Evolutionary conservation across 345 rosid genomes (phyloP).

Genomic region (Gossypium anomalum): DNA sequence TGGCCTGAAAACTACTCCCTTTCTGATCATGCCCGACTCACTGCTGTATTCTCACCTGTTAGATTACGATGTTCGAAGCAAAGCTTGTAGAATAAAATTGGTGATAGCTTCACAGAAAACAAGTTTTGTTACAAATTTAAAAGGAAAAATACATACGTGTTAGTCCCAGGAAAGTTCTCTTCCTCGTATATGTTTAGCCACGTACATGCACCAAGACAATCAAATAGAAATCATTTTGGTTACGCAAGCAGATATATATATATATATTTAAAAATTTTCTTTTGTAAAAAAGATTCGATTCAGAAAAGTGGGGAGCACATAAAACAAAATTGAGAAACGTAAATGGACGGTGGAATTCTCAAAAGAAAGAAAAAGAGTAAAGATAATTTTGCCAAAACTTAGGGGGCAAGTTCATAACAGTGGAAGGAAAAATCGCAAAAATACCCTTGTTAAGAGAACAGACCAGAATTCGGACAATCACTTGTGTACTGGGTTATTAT

Average conservation of each 20-base stretch:
- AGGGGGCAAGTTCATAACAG: neutral
- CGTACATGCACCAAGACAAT: neutral
- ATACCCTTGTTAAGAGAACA: too few species aligned
- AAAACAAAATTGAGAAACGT: neutral
- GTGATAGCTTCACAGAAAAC: slow-evolving; percentile 6
- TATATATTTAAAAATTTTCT: too few species aligned
- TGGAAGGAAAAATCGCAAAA: neutral
- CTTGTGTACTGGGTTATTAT: too few species aligned
- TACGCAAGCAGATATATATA: neutral
- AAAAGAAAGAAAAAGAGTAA: too few species aligned
- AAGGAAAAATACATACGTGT: neutral
- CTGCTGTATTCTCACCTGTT: slow-evolving; percentile 75
- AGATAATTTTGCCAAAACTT: neutral
- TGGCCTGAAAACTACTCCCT: slow-evolving; percentile 89
- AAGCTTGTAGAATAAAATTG: neutral
- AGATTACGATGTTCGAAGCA: slow-evolving; percentile 47
- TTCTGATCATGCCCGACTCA: slow-evolving; percentile 87
- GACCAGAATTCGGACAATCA: too few species aligned
- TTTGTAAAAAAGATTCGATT: too few species aligned
- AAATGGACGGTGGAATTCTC: neutral
- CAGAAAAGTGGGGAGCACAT: neutral
- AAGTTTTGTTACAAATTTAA: neutral
- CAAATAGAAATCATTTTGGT: too few species aligned
- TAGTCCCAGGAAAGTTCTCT: neutral
- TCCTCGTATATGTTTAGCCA: slow-evolving; percentile 11